Conservation (phyloP, 2,329 filamentous ascomycete genomes). For the Beauveria asiatica region DNA sequence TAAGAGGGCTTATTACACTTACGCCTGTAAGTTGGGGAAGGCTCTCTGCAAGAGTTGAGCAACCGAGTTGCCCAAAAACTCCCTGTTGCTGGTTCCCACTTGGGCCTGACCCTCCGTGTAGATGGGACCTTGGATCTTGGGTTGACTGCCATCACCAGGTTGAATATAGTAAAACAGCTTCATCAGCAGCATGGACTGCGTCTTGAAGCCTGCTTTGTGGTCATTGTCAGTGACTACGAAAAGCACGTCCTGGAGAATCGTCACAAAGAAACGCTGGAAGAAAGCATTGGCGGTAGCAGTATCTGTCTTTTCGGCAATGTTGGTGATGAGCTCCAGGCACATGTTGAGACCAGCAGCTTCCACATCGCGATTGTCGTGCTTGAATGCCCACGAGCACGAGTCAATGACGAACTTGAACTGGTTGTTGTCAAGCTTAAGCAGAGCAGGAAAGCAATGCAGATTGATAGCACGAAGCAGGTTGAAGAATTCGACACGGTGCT, state of each 20-base stretch:
- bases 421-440: slow-evolving; percentile 86
- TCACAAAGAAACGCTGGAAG: slow-evolving; percentile 96
- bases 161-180: slow-evolving; percentile 96
- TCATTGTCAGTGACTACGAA: slow-evolving; percentile 96
- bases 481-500: slow-evolving; percentile 99
- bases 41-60: slow-evolving; percentile 77
- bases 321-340: slow-evolving; percentile 95
- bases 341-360: slow-evolving; percentile 95
- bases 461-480: slow-evolving; percentile 94
- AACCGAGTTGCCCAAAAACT: slow-evolving; percentile 85
- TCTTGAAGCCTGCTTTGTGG: slow-evolving; percentile 99
- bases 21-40: slow-evolving; percentile 88
- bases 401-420: slow-evolving; percentile 99
- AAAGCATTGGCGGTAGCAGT: slow-evolving; percentile 80
- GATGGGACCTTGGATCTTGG: slow-evolving; percentile 88
- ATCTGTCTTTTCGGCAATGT: slow-evolving; percentile 92
- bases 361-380: slow-evolving; percentile 97
- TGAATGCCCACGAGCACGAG: slow-evolving; percentile 99
- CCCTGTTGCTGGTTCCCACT: slow-evolving; percentile 75
- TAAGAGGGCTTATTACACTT: slow-evolving; percentile 32
- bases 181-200: slow-evolving; percentile 85
- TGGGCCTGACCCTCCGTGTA: slow-evolving; percentile 79
- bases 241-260: slow-evolving; percentile 95
- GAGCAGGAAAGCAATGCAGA: slow-evolving; percentile 87
- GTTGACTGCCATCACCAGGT: slow-evolving; percentile 54